Percentiles rank a stretch among this genome's conserved stretches.
phyloP scores from a whole-genome alignment of 116 monocot species.

The Iris pallida region DNA sequence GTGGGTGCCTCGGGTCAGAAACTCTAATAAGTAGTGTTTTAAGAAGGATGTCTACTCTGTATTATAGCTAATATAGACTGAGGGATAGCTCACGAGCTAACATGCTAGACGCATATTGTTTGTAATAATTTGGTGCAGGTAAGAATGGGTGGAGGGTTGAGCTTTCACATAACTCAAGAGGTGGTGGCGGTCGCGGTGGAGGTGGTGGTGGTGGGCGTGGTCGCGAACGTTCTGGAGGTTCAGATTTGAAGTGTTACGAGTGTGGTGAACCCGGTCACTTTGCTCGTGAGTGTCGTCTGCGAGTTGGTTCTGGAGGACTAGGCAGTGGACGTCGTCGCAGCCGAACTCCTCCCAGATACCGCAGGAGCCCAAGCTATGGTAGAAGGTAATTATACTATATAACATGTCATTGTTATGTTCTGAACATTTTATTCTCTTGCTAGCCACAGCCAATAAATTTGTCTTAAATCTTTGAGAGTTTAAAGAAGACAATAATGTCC shows the following conservation, averaged over 20 bases:
- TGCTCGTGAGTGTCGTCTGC: slow-evolving; percentile 73
- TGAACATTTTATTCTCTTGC: no score
- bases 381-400: slow-evolving; percentile 34
- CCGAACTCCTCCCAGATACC: slow-evolving; percentile 44
- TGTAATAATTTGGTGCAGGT: slow-evolving; percentile 20
- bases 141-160: slow-evolving; percentile 79
- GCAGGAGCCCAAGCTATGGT: slow-evolving; percentile 76
- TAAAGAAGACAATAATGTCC: no score
- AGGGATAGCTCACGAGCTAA: no score
- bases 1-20: no score
- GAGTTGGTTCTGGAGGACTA: slow-evolving; percentile 55
- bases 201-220: slow-evolving; percentile 24
- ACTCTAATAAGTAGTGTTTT: no score
- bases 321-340: slow-evolving; percentile 60
- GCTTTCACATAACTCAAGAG: slow-evolving; percentile 44
- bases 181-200: slow-evolving; percentile 29
- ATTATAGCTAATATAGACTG: no score
- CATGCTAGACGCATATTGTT: neutral
- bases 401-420: neutral
- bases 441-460: no score
- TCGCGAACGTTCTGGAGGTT: slow-evolving; percentile 42
- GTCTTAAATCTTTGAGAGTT: no score
- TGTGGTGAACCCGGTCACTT: slow-evolving; percentile 92
- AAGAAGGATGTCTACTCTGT: no score
- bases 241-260: slow-evolving; percentile 76